A percentile compares a stretch with the other conserved stretches of the same genome.
These are phyloP conservation scores for Aspergillus sp. DNA, from an alignment of 2,329 filamentous ascomycete genomes.

Conservation along the genomic window DNA sequence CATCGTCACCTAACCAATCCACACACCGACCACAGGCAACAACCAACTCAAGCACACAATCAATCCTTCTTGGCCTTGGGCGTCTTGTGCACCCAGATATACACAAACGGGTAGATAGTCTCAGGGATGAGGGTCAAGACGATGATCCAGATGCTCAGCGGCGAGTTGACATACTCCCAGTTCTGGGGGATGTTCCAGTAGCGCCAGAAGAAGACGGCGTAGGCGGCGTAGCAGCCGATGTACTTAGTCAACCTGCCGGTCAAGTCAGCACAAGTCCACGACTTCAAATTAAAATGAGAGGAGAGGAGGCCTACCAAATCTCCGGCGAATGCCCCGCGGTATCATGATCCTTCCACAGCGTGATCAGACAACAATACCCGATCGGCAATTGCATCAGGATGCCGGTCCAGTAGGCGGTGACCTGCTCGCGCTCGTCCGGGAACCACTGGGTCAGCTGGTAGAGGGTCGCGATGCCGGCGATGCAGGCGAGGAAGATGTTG, in stretches of 20 bases:
- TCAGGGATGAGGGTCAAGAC: slow-evolving; percentile 12
- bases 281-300: background rate
- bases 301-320: slow-evolving; percentile 8
- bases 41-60: no score
- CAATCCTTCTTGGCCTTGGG: slow-evolving; percentile 8
- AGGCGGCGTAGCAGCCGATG: slow-evolving; percentile 12
- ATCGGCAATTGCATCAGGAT: slow-evolving; percentile 13
- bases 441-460: slow-evolving; percentile 4
- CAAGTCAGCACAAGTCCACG: slow-evolving; percentile 1
- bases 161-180: slow-evolving; percentile 12
- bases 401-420: slow-evolving; percentile 15
- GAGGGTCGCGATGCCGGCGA: slow-evolving; percentile 2
- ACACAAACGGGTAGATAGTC: slow-evolving; percentile 12
- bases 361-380: slow-evolving; percentile 9
- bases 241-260: slow-evolving; percentile 10
- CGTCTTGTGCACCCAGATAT: slow-evolving; percentile 6
- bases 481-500: slow-evolving; percentile 7
- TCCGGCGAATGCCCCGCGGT: slow-evolving; percentile 11
- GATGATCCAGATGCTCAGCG: slow-evolving; percentile 12
- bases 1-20: no score
- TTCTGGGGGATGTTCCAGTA: slow-evolving; percentile 13
- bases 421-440: slow-evolving; percentile 12
- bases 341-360: slow-evolving; percentile 6
- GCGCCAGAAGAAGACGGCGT: slow-evolving; percentile 13
- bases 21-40: no score